Evolutionary conservation across 2,329 filamentous ascomycete species (phyloP).

Genomic region (Coniochaeta ligniaria): DNA sequence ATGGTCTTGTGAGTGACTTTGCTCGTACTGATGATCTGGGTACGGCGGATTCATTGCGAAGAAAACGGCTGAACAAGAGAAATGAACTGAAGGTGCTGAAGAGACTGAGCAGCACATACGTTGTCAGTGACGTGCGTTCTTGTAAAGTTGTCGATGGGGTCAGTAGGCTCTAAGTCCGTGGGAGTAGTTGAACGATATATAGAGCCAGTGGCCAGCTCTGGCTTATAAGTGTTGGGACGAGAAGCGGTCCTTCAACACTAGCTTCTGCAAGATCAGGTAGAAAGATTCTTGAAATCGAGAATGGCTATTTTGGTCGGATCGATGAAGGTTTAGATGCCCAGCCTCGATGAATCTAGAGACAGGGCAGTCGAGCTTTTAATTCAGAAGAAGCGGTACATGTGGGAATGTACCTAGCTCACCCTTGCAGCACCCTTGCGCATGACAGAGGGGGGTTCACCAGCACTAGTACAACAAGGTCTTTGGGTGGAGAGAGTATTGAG

Average conservation of each 20-base stretch:
- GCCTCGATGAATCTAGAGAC: background rate
- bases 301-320: constrained; percentile 3
- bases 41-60: constrained; percentile 14
- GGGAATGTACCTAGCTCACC: background rate
- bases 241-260: background rate
- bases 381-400: background rate
- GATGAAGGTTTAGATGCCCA: constrained; percentile 1
- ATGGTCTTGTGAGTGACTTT: constrained; percentile 17
- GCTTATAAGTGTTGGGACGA: constrained; percentile 1
- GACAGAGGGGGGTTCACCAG: background rate
- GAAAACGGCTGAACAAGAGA: background rate
- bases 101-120: constrained; percentile 15
- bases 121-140: constrained; percentile 1
- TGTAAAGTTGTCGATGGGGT: background rate
- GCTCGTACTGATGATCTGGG: constrained; percentile 9
- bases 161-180: background rate
- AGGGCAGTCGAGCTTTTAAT: constrained; percentile 2
- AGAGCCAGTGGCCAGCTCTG: background rate
- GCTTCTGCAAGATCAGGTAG: constrained; percentile 1
- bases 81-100: constrained; percentile 3
- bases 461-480: background rate
- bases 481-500: background rate
- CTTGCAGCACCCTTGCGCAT: background rate
- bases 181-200: background rate
- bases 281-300: constrained; percentile 1